These are phyloP conservation scores for Clitopilus hobsonii DNA, from an alignment of 768 basidiomycete species.

Conservation along the genomic window DNA sequence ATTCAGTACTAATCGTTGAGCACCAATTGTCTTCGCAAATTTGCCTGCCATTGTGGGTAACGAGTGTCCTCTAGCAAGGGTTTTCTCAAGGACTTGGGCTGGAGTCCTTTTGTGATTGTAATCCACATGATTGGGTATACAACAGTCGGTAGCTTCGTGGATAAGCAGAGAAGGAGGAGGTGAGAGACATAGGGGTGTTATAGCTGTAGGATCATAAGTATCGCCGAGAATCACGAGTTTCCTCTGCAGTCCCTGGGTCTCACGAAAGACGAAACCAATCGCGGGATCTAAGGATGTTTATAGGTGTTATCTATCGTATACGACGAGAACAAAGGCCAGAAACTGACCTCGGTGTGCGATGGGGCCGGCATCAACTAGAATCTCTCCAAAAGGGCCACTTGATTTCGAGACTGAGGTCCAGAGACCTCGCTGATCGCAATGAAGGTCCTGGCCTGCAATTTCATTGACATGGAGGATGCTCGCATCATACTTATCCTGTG, in stretches of 20 bases:
- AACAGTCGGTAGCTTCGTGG: conserved; percentile 83
- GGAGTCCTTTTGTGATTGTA: conserved; percentile 37
- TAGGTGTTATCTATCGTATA: not conserved
- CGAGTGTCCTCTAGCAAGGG: conserved; percentile 71
- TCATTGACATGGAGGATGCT: conserved; percentile 62
- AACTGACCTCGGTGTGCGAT: conserved; percentile 71
- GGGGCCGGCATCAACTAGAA: conserved; percentile 69
- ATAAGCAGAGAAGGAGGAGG: conserved; percentile 62
- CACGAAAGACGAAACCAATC: conserved; percentile 72
- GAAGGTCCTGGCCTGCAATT: conserved; percentile 54
- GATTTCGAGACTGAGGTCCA: conserved; percentile 55
- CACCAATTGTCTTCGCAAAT: conserved; percentile 61
- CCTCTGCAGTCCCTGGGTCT: conserved; percentile 42
- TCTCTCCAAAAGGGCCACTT: conserved; percentile 32
- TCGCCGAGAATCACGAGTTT: conserved; percentile 79
- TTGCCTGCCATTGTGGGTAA: conserved; percentile 73
- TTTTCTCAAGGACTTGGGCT: conserved; percentile 40
- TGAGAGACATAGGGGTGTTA: conserved; percentile 50
- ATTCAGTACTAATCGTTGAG: conserved; percentile 65
- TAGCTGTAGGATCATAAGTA: conserved; percentile 58
- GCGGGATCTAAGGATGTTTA: conserved; percentile 52
- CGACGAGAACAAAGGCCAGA: not conserved
- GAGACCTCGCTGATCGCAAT: conserved; percentile 49
- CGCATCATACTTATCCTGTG: conserved; percentile 14
- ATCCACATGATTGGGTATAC: conserved; percentile 55